Percentiles rank a stretch among this genome's conserved stretches.
phyloP scores from a whole-genome alignment of 441 rosid species.

The Rhodomyrtus psidioides region DNA sequence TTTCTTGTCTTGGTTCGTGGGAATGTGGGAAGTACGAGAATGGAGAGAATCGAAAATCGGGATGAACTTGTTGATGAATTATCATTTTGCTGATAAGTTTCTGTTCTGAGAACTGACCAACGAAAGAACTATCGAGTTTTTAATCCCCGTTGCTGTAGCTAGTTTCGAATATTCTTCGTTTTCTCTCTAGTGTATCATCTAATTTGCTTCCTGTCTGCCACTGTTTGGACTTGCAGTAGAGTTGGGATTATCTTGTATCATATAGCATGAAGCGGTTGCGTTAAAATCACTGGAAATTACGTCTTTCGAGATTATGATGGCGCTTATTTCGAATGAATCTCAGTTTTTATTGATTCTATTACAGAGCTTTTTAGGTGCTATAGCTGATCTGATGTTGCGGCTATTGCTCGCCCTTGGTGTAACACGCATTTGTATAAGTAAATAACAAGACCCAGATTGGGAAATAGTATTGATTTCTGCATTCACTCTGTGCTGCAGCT shows the following conservation, averaged over 20 bases:
- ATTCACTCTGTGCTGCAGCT: constrained; percentile 2
- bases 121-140: background rate
- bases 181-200: background rate
- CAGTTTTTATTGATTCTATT: background rate
- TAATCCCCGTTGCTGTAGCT: background rate
- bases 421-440: background rate
- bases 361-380: background rate
- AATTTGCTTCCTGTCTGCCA: background rate
- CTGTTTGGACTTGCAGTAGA: background rate
- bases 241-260: background rate
- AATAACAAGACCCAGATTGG: background rate
- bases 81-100: background rate
- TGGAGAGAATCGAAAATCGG: background rate
- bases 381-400: background rate
- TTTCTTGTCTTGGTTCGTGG: background rate
- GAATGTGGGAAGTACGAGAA: background rate
- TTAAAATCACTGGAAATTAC: background rate
- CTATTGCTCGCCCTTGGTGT: background rate
- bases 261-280: background rate
- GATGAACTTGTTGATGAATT: background rate
- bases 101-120: background rate
- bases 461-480: background rate
- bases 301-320: background rate
- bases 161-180: background rate
- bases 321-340: background rate